phyloP scores from a whole-genome alignment of 139 green algal species.

The Klebsormidium nitens region DNA sequence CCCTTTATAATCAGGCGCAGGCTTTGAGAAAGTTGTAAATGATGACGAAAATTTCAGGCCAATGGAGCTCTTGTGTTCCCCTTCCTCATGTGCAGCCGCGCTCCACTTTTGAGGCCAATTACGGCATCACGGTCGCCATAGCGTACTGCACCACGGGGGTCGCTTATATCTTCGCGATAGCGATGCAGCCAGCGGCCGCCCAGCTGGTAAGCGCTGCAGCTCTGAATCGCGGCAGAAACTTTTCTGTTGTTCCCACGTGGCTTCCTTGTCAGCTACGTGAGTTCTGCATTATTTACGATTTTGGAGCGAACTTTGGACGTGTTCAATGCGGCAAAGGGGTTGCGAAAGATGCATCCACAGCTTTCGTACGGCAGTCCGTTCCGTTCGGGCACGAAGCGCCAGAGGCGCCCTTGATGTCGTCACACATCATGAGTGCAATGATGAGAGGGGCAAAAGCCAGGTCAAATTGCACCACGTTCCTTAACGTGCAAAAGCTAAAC shows the following conservation, averaged over 20 bases:
- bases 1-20: too few species aligned
- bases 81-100: slow-evolving; percentile 9
- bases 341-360: not conserved
- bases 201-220: slow-evolving; percentile 26
- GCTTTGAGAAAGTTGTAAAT: too few species aligned
- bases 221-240: slow-evolving; percentile 4
- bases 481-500: too few species aligned
- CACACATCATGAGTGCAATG: too few species aligned
- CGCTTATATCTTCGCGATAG: slow-evolving; percentile 20
- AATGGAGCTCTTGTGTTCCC: too few species aligned
- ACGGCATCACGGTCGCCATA: slow-evolving; percentile 10
- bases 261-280: not conserved
- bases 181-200: slow-evolving; percentile 3
- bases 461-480: too few species aligned
- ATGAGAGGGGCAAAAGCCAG: too few species aligned
- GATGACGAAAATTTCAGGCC: too few species aligned
- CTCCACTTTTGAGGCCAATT: slow-evolving; percentile 25
- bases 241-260: slow-evolving; percentile 3
- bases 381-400: too few species aligned
- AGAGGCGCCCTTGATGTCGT: not conserved
- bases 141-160: slow-evolving; percentile 19
- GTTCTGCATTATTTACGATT: not conserved
- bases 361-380: too few species aligned
- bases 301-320: not conserved
- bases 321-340: not conserved